Conservation (phyloP, 768 basidiomycete species). For the Russula brevipes region DNA sequence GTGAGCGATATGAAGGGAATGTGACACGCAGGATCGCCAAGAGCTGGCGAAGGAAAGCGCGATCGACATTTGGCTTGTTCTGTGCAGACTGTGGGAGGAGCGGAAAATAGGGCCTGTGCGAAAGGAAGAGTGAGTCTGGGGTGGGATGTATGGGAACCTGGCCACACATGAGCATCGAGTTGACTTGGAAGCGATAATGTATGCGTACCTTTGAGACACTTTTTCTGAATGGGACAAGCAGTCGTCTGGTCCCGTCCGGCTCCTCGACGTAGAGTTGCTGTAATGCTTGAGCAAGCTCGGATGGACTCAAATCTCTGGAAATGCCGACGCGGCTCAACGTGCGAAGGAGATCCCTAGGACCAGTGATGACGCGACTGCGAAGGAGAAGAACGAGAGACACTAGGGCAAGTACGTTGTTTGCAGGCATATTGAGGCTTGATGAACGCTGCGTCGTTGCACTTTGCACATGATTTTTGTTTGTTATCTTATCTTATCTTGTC, state of each 20-base stretch:
- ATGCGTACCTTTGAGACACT: slow-evolving; percentile 54
- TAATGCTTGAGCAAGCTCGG: slow-evolving; percentile 45
- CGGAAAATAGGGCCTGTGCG: slow-evolving; percentile 56
- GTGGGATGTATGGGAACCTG: slow-evolving; percentile 48
- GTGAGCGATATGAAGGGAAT: slow-evolving; percentile 56
- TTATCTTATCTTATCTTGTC: slow-evolving; percentile 5
- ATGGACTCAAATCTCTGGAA: slow-evolving; percentile 20
- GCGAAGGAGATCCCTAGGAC: slow-evolving; percentile 17
- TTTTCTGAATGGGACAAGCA: slow-evolving; percentile 65
- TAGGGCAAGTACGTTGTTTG: slow-evolving; percentile 8
- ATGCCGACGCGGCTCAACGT: slow-evolving; percentile 4
- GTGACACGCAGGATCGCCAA: slow-evolving; percentile 69
- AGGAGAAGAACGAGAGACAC: slow-evolving; percentile 13
- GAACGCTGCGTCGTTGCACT: neutral
- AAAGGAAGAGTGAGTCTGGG: slow-evolving; percentile 44
- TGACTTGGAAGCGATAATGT: neutral
- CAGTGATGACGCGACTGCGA: slow-evolving; percentile 18
- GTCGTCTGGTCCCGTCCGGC: slow-evolving; percentile 51
- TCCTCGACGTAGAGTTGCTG: slow-evolving; percentile 61
- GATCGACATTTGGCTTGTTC: slow-evolving; percentile 62
- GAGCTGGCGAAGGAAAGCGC: slow-evolving; percentile 66
- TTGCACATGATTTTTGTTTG: slow-evolving; percentile 3
- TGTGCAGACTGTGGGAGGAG: slow-evolving; percentile 38
- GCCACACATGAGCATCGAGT: neutral
- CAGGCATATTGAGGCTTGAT: too few species aligned